Conservation (phyloP, 306 rosid genomes). For the Arachis stenosperma region DNA sequence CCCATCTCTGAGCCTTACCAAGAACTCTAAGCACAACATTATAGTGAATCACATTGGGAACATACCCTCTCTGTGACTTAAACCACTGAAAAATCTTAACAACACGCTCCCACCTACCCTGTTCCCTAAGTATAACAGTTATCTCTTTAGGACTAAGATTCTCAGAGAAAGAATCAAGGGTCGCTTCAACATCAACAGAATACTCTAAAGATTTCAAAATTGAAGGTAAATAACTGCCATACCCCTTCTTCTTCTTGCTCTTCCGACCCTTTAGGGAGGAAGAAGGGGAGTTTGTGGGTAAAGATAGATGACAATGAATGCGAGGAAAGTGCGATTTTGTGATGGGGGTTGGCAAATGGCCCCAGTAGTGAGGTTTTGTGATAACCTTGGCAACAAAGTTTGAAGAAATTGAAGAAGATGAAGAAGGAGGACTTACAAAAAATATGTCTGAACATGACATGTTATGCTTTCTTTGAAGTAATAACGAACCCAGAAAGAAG, state of each 20-base stretch:
- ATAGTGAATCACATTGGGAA: conserved; percentile 83
- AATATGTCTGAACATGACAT: conserved; percentile 41
- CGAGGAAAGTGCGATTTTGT: conserved; percentile 21
- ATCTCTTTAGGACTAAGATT: conserved; percentile 62
- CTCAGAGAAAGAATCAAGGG: conserved; percentile 53
- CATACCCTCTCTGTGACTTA: conserved; percentile 57
- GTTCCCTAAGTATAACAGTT: conserved; percentile 72
- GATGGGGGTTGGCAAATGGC: conserved; percentile 11
- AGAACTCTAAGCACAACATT: conserved; percentile 79
- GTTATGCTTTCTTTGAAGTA: background rate
- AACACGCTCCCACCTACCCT: conserved; percentile 65
- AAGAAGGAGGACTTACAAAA: conserved; percentile 25
- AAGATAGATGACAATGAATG: conserved; percentile 42
- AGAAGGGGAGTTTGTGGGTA: conserved; percentile 38
- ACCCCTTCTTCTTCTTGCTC: conserved; percentile 59
- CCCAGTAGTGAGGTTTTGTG: conserved; percentile 31
- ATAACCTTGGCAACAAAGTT: background rate
- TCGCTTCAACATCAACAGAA: conserved; percentile 44
- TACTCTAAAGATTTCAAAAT: conserved; percentile 54
- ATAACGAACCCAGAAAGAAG: background rate
- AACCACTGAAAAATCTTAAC: conserved; percentile 73
- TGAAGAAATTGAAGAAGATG: conserved; percentile 14
- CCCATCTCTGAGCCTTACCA: conserved; percentile 87
- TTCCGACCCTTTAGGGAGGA: conserved; percentile 43
- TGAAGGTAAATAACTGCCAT: conserved; percentile 59